A percentile compares a stretch with the other conserved stretches of the same genome.
These are phyloP conservation scores for Saccharomycopsis sp. DNA, from an alignment of 805 yeast genomes.

Conservation along the genomic window DNA sequence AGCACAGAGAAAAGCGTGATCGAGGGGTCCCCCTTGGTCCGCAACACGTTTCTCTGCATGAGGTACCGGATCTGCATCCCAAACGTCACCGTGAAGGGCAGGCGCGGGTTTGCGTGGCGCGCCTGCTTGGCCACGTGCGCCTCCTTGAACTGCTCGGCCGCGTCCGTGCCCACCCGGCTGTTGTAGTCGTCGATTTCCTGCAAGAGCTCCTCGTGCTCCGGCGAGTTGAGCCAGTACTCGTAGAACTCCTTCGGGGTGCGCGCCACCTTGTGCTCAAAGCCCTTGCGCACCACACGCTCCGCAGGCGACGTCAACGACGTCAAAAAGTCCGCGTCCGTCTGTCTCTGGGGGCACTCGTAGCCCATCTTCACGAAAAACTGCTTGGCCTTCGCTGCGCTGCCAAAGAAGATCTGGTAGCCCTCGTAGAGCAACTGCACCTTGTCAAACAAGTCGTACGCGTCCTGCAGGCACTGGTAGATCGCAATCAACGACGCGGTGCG, in stretches of 20 bases:
- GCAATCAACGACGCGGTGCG: constrained; percentile 54
- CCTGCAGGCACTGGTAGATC: constrained; percentile 53
- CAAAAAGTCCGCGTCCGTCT: constrained; percentile 53
- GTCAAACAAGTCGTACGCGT: constrained; percentile 47
- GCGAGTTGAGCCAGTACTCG: constrained; percentile 43
- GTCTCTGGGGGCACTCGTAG: constrained; percentile 48
- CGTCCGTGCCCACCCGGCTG: constrained; percentile 21
- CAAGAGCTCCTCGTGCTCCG: constrained; percentile 34
- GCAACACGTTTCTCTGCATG: constrained; percentile 39
- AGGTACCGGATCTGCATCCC: constrained; percentile 45
- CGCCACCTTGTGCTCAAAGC: constrained; percentile 45
- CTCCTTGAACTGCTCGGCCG: constrained; percentile 25
- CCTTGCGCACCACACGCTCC: constrained; percentile 39
- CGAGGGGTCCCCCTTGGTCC: constrained; percentile 45
- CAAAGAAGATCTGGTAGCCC: constrained; percentile 49
- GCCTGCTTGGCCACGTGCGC: constrained; percentile 50
- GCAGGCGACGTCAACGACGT: constrained; percentile 49
- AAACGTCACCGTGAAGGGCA: constrained; percentile 51
- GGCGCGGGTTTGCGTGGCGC: constrained; percentile 36
- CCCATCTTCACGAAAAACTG: constrained; percentile 48
- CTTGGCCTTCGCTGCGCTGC: constrained; percentile 40
- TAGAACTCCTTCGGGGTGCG: constrained; percentile 46
- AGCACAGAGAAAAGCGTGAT: constrained; percentile 36
- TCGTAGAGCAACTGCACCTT: constrained; percentile 48
- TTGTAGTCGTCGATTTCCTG: constrained; percentile 36